phyloP scores from a whole-genome alignment of 805 yeast species.

The Saccharomycopsis microspora region DNA sequence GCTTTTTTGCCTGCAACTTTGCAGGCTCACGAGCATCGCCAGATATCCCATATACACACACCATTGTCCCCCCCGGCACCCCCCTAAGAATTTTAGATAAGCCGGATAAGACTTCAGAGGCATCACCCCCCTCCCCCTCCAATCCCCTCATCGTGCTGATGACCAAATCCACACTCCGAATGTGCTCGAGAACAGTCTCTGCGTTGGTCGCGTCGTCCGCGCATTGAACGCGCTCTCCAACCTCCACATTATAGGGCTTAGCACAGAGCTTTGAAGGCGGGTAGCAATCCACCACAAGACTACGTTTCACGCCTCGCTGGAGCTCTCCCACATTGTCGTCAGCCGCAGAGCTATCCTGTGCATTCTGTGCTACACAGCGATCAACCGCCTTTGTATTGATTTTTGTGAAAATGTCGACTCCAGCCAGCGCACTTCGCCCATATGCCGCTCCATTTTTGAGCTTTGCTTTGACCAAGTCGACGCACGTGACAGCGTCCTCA shows the following conservation, averaged over 20 bases:
- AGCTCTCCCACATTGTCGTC: neutral
- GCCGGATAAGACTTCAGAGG: neutral
- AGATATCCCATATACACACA: conserved; percentile 51
- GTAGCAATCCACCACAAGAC: conserved; percentile 26
- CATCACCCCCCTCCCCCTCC: neutral
- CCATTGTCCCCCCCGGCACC: conserved; percentile 46
- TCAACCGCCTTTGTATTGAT: conserved; percentile 21
- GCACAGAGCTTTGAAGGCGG: conserved; percentile 19
- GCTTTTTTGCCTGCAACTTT: conserved; percentile 32
- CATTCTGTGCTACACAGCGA: neutral
- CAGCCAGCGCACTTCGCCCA: conserved; percentile 37
- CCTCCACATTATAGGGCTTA: conserved; percentile 18
- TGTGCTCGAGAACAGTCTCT: conserved; percentile 27
- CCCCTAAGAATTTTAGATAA: conserved; percentile 30
- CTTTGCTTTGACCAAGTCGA: conserved; percentile 65
- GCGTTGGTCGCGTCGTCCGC: conserved; percentile 50
- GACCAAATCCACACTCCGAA: conserved; percentile 33
- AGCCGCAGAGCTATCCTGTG: neutral
- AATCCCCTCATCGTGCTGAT: conserved; percentile 36
- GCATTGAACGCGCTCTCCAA: conserved; percentile 32
- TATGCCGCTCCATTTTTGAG: conserved; percentile 51
- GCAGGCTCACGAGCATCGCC: conserved; percentile 46
- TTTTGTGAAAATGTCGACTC: conserved; percentile 31
- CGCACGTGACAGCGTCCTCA: conserved; percentile 75
- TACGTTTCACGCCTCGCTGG: conserved; percentile 7